Base-by-base conservation (phyloP, 495 filamentous ascomycete genomes). In the Tirmania nivea region DNA sequence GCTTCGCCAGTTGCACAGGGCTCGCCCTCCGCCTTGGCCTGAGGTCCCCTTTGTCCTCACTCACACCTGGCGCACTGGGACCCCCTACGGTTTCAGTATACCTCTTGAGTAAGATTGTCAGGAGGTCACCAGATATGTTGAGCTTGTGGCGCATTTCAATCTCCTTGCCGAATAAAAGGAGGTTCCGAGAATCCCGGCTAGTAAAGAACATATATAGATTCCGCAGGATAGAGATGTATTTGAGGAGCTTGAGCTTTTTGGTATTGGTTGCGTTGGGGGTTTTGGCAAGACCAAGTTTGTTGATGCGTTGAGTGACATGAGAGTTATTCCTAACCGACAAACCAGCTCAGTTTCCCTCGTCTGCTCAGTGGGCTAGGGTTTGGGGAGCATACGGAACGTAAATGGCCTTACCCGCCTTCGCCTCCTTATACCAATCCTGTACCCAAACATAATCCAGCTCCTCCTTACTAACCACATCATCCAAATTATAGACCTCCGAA, bases 401-500 rank as follows among this genome's bases (percentile, higher is more conserved):
- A 14, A 84, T 70, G 31, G 39, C 39, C 49, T 49, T 60, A 36
- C 50, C 55, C 2, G 52, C 31, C 12, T 48, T 52, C 19, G 54
- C 55, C 8, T 52, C 51, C 21, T 57, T 55, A 39, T 65, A 55
- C 62, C 62, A 64, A n/a, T 64, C 62, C 0, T 56, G 52, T 9
- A 59, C 51, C 62, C 62, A 64, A 10, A 64, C 12, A 8, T 36
- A 52, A 12, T 48, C 34, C 59, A 77, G 66, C 9, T 76, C 69
- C 25, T 80, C 78, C 12, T 67, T 57, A 34, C 77, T 75, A 20
- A 94, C 77, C 48, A 97, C 68, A 11, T 69, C 69, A 21, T 80
- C 73, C 48, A 84, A 66, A 1, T 81, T 66, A 66, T 97, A 97
- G 39, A 94, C 86, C 37, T 94, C 84, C 11, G 77, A 74, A n/a